Percentiles rank a stretch among this genome's conserved stretches.
Conservation (phyloP, 345 rosid species). For the Heritiera littoralis region DNA sequence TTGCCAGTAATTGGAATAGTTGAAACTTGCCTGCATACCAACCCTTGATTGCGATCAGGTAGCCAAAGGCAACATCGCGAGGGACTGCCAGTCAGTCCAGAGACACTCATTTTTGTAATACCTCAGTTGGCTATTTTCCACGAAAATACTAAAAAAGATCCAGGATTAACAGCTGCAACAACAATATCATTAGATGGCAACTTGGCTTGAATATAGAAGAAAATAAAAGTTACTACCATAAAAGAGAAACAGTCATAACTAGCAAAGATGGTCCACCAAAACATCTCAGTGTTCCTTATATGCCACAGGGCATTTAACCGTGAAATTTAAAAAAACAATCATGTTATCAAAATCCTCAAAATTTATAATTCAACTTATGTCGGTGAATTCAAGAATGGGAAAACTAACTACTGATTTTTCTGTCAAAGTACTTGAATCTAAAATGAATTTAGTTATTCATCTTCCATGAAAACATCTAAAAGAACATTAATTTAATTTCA, state of each 20-base stretch:
- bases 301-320: neutral
- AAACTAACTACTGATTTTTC: neutral
- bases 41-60: conserved; percentile 34
- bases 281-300: neutral
- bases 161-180: conserved; percentile 16
- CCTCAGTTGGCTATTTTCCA: neutral
- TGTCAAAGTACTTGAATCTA: neutral
- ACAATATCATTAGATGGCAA: neutral
- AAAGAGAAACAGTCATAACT: neutral
- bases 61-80: conserved; percentile 48
- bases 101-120: conserved; percentile 50
- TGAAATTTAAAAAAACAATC: neutral
- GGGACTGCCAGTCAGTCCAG: conserved; percentile 61
- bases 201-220: neutral
- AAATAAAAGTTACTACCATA: neutral
- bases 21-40: conserved; percentile 34
- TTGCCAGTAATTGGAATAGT: conserved; percentile 33
- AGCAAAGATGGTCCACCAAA: neutral
- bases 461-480: conserved; percentile 5
- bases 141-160: neutral
- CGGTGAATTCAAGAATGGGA: neutral
- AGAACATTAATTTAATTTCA: neutral
- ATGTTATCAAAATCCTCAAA: neutral
- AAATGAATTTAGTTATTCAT: neutral
- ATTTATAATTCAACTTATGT: neutral